Percentiles rank a stretch among this genome's conserved stretches.
Conservation (phyloP, 495 filamentous ascomycete genomes). For the Tetracladium setigerum region DNA sequence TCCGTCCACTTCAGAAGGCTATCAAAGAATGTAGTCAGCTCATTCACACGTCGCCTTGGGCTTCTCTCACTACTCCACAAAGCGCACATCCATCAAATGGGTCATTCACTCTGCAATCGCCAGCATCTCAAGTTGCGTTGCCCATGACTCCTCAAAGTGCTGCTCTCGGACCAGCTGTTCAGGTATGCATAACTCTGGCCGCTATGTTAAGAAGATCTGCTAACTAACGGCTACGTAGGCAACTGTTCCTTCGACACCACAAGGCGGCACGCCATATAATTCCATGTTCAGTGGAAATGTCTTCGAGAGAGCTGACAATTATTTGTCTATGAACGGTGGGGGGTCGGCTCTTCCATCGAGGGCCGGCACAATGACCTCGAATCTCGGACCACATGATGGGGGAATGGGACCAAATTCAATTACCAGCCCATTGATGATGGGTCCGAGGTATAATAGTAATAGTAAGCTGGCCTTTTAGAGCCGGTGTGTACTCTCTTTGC, state of each 20-base stretch:
- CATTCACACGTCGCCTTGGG: constrained; percentile 75
- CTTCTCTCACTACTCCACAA: constrained; percentile 23
- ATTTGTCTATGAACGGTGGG: constrained; percentile 45
- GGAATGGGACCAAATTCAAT: constrained; percentile 14
- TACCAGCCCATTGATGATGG: constrained; percentile 15
- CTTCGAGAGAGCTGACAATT: constrained; percentile 65
- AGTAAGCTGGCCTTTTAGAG: constrained; percentile 18
- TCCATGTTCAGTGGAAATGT: constrained; percentile 62
- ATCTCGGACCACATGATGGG: constrained; percentile 17
- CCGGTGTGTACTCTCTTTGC: background rate
- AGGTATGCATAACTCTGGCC: constrained; percentile 23
- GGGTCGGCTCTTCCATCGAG: constrained; percentile 12
- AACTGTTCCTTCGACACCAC: constrained; percentile 75
- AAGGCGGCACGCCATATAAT: constrained; percentile 49
- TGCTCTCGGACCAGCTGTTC: constrained; percentile 78
- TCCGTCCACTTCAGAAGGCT: constrained; percentile 67
- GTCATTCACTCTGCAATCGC: constrained; percentile 17
- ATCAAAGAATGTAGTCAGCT: constrained; percentile 67
- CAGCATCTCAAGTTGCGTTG: constrained; percentile 27
- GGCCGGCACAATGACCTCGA: constrained; percentile 22
- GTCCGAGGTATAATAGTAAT: constrained; percentile 18
- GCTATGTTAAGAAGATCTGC: no score
- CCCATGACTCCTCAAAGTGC: constrained; percentile 70
- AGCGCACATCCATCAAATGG: constrained; percentile 3
- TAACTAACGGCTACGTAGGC: constrained; percentile 29